Conservation (phyloP, 1,284 basidiomycete genomes). For the Ceratobasidium papillatum region DNA sequence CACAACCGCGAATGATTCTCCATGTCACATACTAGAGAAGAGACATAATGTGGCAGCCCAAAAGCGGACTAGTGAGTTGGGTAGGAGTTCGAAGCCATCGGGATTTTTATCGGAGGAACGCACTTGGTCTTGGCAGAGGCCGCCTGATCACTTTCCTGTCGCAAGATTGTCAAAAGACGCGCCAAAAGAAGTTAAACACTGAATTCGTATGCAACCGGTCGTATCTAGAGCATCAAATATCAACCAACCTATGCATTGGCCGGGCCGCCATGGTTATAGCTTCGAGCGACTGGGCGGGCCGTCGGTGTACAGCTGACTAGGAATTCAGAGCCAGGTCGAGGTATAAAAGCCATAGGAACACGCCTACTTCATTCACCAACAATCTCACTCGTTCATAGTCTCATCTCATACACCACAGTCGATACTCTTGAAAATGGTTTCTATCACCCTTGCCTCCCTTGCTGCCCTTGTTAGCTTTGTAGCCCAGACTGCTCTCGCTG, state of each 20-base stretch:
- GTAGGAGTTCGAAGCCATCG: background rate
- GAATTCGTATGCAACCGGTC: background rate
- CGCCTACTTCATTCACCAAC: background rate
- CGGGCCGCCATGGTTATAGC: background rate
- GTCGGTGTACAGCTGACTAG: background rate
- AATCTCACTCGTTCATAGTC: background rate
- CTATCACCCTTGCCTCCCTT: conserved; percentile 11
- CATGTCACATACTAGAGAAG: background rate
- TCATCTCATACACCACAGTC: background rate
- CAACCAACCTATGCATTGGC: background rate
- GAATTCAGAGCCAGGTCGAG: background rate
- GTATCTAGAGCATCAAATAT: background rate
- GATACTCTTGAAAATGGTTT: conserved; percentile 8
- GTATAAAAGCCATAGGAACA: background rate
- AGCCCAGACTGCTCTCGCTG: conserved; percentile 17
- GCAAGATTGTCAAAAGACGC: background rate
- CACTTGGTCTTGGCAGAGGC: background rate
- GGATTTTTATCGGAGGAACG: background rate
- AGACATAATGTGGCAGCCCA: background rate
- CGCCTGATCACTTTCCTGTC: background rate
- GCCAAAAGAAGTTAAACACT: background rate
- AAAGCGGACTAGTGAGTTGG: background rate
- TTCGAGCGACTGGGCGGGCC: conserved; percentile 6
- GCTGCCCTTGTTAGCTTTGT: conserved; percentile 24
- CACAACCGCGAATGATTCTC: background rate